Conservation (phyloP, 208 protist genomes). For the Acanthamoeba castellanii region DNA sequence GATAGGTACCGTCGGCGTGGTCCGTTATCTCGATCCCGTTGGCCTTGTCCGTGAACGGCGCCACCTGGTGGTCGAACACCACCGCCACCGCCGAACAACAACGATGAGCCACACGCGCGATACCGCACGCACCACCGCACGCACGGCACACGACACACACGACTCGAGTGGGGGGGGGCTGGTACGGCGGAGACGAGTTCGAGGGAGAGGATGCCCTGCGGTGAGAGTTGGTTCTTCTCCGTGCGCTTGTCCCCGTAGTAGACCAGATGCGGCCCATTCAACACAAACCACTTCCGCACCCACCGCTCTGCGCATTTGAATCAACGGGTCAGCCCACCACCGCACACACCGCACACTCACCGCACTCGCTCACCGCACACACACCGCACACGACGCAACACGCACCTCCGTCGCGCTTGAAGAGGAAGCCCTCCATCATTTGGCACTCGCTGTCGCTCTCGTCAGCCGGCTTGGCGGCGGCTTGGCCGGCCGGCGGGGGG, state of each 20-base stretch:
- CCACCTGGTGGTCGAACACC: not conserved
- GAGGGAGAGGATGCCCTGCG: slow-evolving; percentile 15
- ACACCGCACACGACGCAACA: not conserved
- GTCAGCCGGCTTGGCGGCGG: not conserved
- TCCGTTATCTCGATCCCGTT: slow-evolving; percentile 33
- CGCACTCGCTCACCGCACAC: not conserved
- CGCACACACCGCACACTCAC: too few species aligned
- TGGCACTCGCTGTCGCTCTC: not conserved
- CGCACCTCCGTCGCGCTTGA: slow-evolving; percentile 28
- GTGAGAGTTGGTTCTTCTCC: not conserved
- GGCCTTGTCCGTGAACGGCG: not conserved
- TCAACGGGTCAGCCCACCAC: not conserved
- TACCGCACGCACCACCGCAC: too few species aligned
- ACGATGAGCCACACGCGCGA: not conserved
- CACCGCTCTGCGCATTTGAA: not conserved
- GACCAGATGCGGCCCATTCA: slow-evolving; percentile 10
- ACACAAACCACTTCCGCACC: slow-evolving; percentile 31
- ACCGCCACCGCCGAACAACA: not conserved
- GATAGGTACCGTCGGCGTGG: not conserved
- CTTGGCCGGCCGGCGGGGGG: not conserved
- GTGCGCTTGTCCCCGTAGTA: slow-evolving; percentile 10
- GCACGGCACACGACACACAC: not conserved
- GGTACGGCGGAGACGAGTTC: slow-evolving; percentile 5
- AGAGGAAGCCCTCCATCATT: slow-evolving; percentile 43
- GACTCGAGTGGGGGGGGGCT: not conserved